Base-by-base conservation (phyloP, 2,329 filamentous ascomycete genomes). In the Lachnellula subtilissima region DNA sequence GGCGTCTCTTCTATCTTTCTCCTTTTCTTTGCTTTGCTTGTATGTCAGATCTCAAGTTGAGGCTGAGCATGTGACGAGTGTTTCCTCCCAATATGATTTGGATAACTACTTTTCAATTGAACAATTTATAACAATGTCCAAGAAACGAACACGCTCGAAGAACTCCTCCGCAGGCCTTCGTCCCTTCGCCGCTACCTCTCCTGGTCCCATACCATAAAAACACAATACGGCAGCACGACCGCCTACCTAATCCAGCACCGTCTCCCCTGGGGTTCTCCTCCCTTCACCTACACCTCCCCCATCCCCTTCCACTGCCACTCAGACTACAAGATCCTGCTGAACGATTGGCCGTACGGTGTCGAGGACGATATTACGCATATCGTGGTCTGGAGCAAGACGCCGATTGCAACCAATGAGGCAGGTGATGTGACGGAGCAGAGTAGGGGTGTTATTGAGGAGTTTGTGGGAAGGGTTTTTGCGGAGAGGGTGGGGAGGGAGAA, bases 311-410 rank as follows among this genome's bases (percentile, higher is more conserved):
- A 75, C 23, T 73, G 81, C 45, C 67, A 76, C 4, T 77, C 77
- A 36, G 83, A 86, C 71, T 86, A 80, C 70, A 84, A 84, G 59
- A 87, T 96, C 51, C 75, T 96, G 46, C 78, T 85, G 69, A 97
- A 97, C 67, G 92, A 97, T 77, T 97, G 91, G 92, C 93, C 93
- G 0, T 97, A 97, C 66, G 91, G 89, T 3, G 74, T 96, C 49
- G 77, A 76, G 0, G 69, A 77, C 0, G 79, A 78, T 53, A 82
- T 87, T 64, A 77, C 86, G n/a, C 93, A 97, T 70, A 81, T 97
- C 19, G 90, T 97, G 32, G 86, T 96, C 43, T 97, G 93, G 93
- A 88, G 87, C 51, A 93, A 95, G 68, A 94, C 93, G 42, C 75
- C 78, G 14, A 86, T 97, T 58, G 80, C 87, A 23, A 88, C 88